These are phyloP conservation scores for Fusarium sp. DNA, from an alignment of 2,329 filamentous ascomycete species.

Conservation along the genomic window DNA sequence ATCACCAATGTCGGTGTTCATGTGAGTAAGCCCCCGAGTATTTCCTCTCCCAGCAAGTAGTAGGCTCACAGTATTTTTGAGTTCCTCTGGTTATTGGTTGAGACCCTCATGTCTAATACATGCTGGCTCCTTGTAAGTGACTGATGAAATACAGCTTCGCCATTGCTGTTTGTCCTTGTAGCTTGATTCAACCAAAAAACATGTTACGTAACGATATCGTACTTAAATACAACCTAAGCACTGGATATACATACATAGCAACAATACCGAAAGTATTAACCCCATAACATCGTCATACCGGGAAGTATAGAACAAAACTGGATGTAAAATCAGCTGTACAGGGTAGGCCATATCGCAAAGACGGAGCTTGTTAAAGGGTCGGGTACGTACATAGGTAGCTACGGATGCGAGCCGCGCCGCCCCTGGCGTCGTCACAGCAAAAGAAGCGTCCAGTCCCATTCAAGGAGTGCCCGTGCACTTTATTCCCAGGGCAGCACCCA, in stretches of 20 bases:
- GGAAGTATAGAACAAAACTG: not conserved
- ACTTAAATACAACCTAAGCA: too few relatives aligned
- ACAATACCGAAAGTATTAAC: not conserved
- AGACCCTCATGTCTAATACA: not conserved
- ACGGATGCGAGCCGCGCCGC: constrained; percentile 18
- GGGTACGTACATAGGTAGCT: constrained; percentile 2
- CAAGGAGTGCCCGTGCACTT: constrained; percentile 1
- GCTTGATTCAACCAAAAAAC: not conserved
- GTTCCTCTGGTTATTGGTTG: too few relatives aligned
- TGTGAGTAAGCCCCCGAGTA: too few relatives aligned
- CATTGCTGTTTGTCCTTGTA: too few relatives aligned
- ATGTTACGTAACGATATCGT: not conserved
- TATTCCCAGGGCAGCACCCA: constrained; percentile 8
- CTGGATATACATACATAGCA: not conserved
- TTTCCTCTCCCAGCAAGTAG: too few relatives aligned
- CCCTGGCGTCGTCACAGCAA: constrained; percentile 6
- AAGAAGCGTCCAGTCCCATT: not conserved
- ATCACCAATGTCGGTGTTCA: not conserved
- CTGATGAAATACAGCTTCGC: too few relatives aligned
- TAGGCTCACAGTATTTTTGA: not conserved
- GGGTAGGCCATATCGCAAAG: not conserved
- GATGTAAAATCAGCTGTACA: not conserved
- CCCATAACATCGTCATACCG: not conserved
- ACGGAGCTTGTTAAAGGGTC: not conserved
- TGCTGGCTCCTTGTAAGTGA: not conserved